phyloP scores from a whole-genome alignment of 2,329 filamentous ascomycete genomes.

The Periconia sp. region DNA sequence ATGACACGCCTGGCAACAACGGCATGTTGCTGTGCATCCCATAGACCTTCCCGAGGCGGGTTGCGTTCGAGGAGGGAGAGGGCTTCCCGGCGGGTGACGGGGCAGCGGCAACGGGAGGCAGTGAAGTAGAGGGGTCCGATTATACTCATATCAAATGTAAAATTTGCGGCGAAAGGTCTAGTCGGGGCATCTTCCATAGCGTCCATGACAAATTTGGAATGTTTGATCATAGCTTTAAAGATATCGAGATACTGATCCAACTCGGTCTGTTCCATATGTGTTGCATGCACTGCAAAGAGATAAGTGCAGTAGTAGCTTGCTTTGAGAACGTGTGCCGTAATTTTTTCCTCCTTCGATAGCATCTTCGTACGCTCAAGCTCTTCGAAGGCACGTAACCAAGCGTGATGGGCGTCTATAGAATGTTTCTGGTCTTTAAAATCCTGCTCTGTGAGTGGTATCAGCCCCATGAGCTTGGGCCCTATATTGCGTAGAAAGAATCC shows the following conservation, averaged over 20 bases:
- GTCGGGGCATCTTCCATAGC: conserved; percentile 8
- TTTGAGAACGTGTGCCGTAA: conserved; percentile 22
- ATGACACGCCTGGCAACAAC: conserved; percentile 21
- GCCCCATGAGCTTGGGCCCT: conserved; percentile 4
- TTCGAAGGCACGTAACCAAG: conserved; percentile 20
- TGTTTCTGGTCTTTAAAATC: conserved; percentile 12
- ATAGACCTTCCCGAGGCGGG: conserved; percentile 27
- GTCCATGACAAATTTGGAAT: conserved; percentile 25
- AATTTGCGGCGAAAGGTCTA: conserved; percentile 16
- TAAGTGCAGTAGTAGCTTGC: conserved; percentile 16
- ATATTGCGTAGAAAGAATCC: conserved; percentile 17
- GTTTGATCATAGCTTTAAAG: conserved; percentile 23
- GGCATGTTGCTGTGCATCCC: conserved; percentile 25
- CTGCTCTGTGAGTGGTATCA: conserved; percentile 2
- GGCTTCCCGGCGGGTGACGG: conserved; percentile 25
- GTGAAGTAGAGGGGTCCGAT: conserved; percentile 20
- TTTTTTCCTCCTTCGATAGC: conserved; percentile 16
- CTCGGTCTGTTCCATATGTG: conserved; percentile 11
- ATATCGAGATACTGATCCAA: conserved; percentile 22
- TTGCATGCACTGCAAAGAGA: conserved; percentile 16
- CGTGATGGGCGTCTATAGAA: conserved; percentile 20
- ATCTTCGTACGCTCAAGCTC: background rate
- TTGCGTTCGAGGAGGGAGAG: conserved; percentile 22
- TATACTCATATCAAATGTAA: conserved; percentile 26
- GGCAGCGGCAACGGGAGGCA: conserved; percentile 26